These are phyloP conservation scores for Solanum chilense DNA, from an alignment of 257 asterid genomes.

Conservation along the genomic window DNA sequence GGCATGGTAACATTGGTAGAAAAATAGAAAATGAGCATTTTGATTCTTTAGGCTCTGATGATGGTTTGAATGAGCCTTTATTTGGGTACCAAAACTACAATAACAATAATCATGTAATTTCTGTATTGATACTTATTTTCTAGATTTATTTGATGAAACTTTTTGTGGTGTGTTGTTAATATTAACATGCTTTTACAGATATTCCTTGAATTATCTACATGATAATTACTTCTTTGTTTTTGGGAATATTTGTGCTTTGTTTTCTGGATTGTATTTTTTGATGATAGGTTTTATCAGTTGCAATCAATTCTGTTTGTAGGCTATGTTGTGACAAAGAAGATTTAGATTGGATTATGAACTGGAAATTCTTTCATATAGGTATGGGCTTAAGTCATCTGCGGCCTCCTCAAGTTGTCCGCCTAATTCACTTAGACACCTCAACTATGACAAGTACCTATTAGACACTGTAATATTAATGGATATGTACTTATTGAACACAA, in stretches of 20 bases:
- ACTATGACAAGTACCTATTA: too few species aligned
- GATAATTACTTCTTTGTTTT: neutral
- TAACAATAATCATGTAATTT: neutral
- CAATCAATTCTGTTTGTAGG: neutral
- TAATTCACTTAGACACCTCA: too few species aligned
- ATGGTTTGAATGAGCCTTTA: neutral
- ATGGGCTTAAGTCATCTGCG: too few species aligned
- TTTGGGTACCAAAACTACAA: neutral
- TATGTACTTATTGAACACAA: too few species aligned
- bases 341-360: neutral
- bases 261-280: neutral
- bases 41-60: neutral
- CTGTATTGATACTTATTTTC: neutral
- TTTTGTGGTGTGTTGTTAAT: neutral
- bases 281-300: neutral
- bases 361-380: neutral
- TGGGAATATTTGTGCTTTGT: neutral
- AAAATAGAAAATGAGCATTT: neutral
- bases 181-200: neutral
- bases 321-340: neutral
- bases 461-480: too few species aligned
- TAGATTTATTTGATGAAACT: neutral
- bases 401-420: too few species aligned
- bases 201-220: neutral
- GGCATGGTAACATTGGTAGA: neutral